Evolutionary conservation across 2,329 filamentous ascomycete genomes (phyloP), one percentile per base, ranked within the genome.

Genomic region (Zarea fungicola): DNA sequence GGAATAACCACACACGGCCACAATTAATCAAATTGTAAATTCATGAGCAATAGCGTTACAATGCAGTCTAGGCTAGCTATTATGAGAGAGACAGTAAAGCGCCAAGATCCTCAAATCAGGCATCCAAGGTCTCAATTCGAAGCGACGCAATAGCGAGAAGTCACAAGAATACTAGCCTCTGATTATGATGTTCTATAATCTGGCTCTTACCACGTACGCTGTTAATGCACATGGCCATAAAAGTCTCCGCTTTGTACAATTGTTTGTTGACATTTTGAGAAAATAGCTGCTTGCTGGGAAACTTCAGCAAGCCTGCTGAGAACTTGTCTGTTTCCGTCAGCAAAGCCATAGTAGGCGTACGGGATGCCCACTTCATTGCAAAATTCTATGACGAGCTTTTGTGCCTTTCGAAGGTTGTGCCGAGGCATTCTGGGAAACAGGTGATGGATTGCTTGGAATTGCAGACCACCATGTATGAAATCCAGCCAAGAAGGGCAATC

Each of bases 371-470:
- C 88, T 22, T 95, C 89, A 40, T 81, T 73, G 59, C 89, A 95
- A 60, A 95, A 95, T 39, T 88, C 82, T 59, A 85, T 76, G 9
- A 95, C 87, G 29, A 93, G 73, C 57, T 77, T 81, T 68, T 93
- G 89, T 4, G 85, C 78, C 50, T 72, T 72, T 40, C 89, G 83
- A 44, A 95, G 76, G 64, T 95, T 95, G 65, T 95, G 89, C 35
- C 89, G 77, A 9, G 90, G 90, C 53, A 95, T 82, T 10, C 89
- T 80, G 2, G 89, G 89, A 62, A 84, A 95, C 19, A 95, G 71
- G 62, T 95, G 89, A 62, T 95, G 89, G 44, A 95, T 84, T 7
- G 85, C 89, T 66, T 95, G 89, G 66, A 95, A 95, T 65, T 95
- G 90, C 53, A 95, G 71, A 4, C 89, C 90, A 19, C 89, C 89